phyloP scores from a whole-genome alignment of 2,329 filamentous ascomycete genomes.

The Pyrenophora seminiperda region DNA sequence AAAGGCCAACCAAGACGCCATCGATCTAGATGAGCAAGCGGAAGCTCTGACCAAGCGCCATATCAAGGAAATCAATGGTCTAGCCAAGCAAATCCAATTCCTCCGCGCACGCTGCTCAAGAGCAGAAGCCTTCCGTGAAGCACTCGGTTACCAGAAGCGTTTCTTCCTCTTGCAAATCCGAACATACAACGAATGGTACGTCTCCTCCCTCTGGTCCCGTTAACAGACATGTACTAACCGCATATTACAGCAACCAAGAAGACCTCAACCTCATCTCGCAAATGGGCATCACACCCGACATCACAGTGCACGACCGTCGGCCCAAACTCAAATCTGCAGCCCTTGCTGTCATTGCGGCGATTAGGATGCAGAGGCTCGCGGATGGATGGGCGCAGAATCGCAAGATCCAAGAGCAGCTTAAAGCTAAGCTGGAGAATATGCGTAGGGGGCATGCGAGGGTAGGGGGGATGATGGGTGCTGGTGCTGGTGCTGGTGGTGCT shows the following conservation, averaged over 20 bases:
- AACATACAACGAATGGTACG: constrained; percentile 88
- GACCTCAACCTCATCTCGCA: constrained; percentile 84
- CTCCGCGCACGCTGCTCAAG: constrained; percentile 80
- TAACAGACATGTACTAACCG: constrained; percentile 7
- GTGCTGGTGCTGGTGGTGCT: too few species aligned
- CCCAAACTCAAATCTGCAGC: constrained; percentile 57
- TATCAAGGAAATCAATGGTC: constrained; percentile 75
- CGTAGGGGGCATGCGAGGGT: constrained; percentile 34
- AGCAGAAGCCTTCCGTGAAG: constrained; percentile 78
- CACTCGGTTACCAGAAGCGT: constrained; percentile 84
- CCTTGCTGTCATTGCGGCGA: constrained; percentile 55
- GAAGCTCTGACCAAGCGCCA: constrained; percentile 72
- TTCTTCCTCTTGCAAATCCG: constrained; percentile 80
- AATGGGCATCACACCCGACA: constrained; percentile 71
- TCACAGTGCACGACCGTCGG: constrained; percentile 51
- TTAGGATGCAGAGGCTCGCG: constrained; percentile 58
- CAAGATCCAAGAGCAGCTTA: constrained; percentile 55
- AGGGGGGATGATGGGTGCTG: too few species aligned
- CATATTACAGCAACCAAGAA: constrained; percentile 77
- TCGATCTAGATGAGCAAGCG: constrained; percentile 53
- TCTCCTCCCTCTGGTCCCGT: constrained; percentile 33
- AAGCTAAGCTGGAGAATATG: constrained; percentile 55
- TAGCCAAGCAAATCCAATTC: constrained; percentile 90
- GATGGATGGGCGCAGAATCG: constrained; percentile 57
- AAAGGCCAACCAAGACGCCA: constrained; percentile 37